A percentile compares a stretch with the other conserved stretches of the same genome.
Evolutionary conservation across 805 yeast genomes (phyloP).

Genomic region (Debaryomyces castellii): DNA sequence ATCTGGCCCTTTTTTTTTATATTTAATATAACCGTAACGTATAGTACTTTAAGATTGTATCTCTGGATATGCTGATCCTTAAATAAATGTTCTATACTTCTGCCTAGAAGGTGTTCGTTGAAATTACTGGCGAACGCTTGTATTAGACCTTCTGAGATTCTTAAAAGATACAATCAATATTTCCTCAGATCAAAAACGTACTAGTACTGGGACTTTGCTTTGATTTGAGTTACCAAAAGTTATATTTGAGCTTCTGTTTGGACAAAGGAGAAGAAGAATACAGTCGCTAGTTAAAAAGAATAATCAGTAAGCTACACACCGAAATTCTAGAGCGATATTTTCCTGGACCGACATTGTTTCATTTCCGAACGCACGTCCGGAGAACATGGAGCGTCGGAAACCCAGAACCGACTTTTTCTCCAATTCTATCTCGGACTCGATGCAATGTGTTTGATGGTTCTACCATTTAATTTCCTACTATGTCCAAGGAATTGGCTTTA

Average conservation of each 20-base stretch:
- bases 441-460: too few relatives aligned
- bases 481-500: too few relatives aligned
- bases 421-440: too few relatives aligned
- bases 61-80: background rate
- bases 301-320: background rate
- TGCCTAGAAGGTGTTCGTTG: background rate
- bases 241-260: background rate
- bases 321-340: background rate
- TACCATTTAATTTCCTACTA: too few relatives aligned
- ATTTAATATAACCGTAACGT: background rate
- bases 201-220: background rate
- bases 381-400: background rate
- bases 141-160: background rate
- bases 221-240: background rate
- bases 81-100: background rate
- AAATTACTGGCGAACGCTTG: background rate
- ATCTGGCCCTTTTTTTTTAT: too few relatives aligned
- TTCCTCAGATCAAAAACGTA: background rate
- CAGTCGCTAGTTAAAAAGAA: background rate
- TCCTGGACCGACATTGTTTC: background rate
- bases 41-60: background rate
- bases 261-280: slow-evolving; percentile 1
- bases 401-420: background rate
- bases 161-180: background rate
- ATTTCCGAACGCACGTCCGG: background rate